Evolutionary conservation across 495 filamentous ascomycete genomes (phyloP), one percentile per base, ranked within the genome.

Genomic region (Xylaria grammica): DNA sequence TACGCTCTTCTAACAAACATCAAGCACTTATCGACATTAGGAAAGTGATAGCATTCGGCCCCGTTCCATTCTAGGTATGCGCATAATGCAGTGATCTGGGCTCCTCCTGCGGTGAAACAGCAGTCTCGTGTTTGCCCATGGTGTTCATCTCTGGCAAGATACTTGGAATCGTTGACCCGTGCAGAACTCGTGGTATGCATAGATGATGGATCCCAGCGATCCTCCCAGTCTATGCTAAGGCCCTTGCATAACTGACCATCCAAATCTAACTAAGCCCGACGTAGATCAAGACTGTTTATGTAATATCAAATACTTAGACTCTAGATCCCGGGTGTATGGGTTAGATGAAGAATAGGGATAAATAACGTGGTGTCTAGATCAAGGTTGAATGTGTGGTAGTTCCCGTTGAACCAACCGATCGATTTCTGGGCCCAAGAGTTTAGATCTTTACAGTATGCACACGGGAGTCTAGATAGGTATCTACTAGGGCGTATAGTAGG

Each of bases 321-420:
- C n/a, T n/a, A n/a, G 36, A 45, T 44, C 40, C 54, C 54, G 53
- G 53, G 26, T 6, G 53, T 42, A 42, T 58, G 54, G 54, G 26
- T 44, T 27, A 8, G 40, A 45, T 44, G 24, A 24, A 11, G 32
- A 26, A n/a, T 19, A 40, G 32, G 24, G 24, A 24, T 17, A 26
- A 40, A 32, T 56, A 56, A 38, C 54, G 26, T 58, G 26, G 38
- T 32, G 30, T 58, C 26, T 44, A 29, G 9, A 15, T 53, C 29
- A 32, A 24, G 54, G 36, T 58, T 32, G n/a, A 6, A 45, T 30
- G 36, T 36, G 53, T 27, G 53, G 36, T 56, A 56, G 17, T 42
- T 56, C 53, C 53, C 32, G 36, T 44, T 42, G 20, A 27, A 11
- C 19, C 32, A 30, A 26, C 9, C 19, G 32, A 26, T 19, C 32